Evolutionary conservation across 1,284 basidiomycete genomes (phyloP).

Genomic region (Clitocybe nebularis): DNA sequence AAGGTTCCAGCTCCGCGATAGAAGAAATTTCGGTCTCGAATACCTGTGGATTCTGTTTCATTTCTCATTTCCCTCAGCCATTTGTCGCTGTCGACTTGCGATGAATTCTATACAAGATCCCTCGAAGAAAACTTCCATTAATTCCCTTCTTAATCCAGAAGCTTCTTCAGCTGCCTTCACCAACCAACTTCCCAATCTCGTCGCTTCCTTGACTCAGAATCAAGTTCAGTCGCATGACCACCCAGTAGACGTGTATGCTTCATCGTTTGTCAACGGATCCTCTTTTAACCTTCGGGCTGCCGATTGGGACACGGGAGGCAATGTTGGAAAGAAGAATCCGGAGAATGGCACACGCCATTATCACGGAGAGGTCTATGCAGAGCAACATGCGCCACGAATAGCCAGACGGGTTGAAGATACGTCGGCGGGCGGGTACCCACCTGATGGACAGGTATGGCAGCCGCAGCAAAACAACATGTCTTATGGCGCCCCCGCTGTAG

Average conservation of each 20-base stretch:
- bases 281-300: constrained; percentile 34
- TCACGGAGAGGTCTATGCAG: constrained; percentile 7
- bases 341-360: constrained; percentile 18
- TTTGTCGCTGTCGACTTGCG: constrained; percentile 3
- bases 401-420: constrained; percentile 6
- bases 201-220: constrained; percentile 18
- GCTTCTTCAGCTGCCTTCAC: constrained; percentile 25
- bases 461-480: constrained; percentile 18
- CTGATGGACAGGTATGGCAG: constrained; percentile 16
- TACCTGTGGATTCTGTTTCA: neutral
- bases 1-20: constrained; percentile 9
- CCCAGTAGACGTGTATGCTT: constrained; percentile 11
- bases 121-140: constrained; percentile 38
- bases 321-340: constrained; percentile 20
- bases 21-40: too few species aligned
- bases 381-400: constrained; percentile 14
- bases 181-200: constrained; percentile 18
- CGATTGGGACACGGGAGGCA: constrained; percentile 27
- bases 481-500: constrained; percentile 19
- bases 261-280: constrained; percentile 12
- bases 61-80: neutral
- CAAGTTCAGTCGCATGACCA: constrained; percentile 21
- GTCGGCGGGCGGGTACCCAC: neutral
- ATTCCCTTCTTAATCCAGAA: constrained; percentile 38
- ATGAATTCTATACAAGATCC: constrained; percentile 34